A percentile compares a stretch with the other conserved stretches of the same genome.
These are phyloP conservation scores for Cylindrodendrum hubeiense DNA, from an alignment of 2,329 filamentous ascomycete genomes.

Conservation along the genomic window DNA sequence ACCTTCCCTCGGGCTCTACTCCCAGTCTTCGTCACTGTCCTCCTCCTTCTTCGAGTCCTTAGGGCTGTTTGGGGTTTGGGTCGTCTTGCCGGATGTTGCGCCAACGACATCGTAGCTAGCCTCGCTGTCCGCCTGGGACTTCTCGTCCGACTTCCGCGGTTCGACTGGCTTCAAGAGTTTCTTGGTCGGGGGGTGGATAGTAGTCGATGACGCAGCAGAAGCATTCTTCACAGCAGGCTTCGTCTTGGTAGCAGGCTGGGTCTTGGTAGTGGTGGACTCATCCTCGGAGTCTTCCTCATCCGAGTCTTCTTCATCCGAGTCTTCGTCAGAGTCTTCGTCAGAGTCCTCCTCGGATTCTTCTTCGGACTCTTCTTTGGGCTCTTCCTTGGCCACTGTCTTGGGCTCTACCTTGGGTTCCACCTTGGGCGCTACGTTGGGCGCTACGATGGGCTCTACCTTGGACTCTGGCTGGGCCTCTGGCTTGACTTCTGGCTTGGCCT, in stretches of 20 bases:
- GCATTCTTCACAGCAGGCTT: conserved; percentile 50
- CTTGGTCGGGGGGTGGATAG: conserved; percentile 66
- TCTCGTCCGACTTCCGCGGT: conserved; percentile 82
- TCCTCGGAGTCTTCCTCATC: conserved; percentile 43
- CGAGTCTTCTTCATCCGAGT: conserved; percentile 70
- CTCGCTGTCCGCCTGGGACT: conserved; percentile 92
- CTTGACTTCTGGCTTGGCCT: conserved; percentile 26
- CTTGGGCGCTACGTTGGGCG: no score
- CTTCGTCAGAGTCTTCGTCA: conserved; percentile 79
- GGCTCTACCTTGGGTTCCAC: no score
- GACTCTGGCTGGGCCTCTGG: neutral
- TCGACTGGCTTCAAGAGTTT: conserved; percentile 71
- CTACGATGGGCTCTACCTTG: neutral
- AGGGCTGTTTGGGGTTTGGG: conserved; percentile 79
- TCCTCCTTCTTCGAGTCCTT: conserved; percentile 67
- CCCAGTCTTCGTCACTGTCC: conserved; percentile 77
- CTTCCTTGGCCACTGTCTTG: no score
- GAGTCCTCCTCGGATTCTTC: no score
- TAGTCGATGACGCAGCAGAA: conserved; percentile 70
- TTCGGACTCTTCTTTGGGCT: no score
- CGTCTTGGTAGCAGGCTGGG: conserved; percentile 41
- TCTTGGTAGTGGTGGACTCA: conserved; percentile 52
- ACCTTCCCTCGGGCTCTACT: conserved; percentile 59
- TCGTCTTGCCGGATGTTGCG: conserved; percentile 79
- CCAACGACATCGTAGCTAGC: conserved; percentile 96